phyloP scores from a whole-genome alignment of 352 stramenopile species.

The Thraustotheca clavata region DNA sequence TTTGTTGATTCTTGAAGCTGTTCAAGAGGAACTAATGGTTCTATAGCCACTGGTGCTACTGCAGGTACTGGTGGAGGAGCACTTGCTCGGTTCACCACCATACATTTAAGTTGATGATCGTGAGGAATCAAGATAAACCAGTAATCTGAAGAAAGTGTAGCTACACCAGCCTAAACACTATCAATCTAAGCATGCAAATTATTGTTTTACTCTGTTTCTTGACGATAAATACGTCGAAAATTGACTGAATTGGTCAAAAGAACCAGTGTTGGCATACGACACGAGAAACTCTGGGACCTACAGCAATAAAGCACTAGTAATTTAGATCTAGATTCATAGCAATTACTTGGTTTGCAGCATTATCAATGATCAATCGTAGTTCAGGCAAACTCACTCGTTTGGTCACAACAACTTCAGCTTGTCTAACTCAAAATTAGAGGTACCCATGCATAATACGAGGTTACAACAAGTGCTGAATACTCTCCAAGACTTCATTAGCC shows the following conservation, averaged over 20 bases:
- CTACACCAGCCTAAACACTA: conserved; percentile 9
- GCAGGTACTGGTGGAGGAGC: not conserved
- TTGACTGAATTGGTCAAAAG: conserved; percentile 10
- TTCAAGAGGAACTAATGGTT: not conserved
- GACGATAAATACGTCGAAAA: not conserved
- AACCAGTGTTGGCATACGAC: not conserved
- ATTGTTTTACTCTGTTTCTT: not conserved
- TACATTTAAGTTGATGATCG: conserved; percentile 3
- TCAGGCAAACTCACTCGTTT: conserved; percentile 13
- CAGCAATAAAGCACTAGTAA: not conserved
- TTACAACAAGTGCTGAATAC: conserved; percentile 2
- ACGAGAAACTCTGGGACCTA: conserved; percentile 16
- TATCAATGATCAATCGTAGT: conserved; percentile 1
- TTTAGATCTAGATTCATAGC: not conserved
- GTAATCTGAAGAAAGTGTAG: conserved; percentile 1
- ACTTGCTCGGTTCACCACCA: not conserved
- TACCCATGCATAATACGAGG: not conserved
- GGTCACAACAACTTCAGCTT: not conserved
- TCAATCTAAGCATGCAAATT: not conserved
- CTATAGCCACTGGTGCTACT: not conserved
- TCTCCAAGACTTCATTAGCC: not conserved
- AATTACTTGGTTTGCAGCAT: conserved; percentile 2
- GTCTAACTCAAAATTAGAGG: not conserved
- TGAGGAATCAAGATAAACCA: conserved; percentile 19
- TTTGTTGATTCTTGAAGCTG: too few species aligned